Base-by-base conservation (phyloP, 306 rosid genomes). In the Crotalaria pallida region DNA sequence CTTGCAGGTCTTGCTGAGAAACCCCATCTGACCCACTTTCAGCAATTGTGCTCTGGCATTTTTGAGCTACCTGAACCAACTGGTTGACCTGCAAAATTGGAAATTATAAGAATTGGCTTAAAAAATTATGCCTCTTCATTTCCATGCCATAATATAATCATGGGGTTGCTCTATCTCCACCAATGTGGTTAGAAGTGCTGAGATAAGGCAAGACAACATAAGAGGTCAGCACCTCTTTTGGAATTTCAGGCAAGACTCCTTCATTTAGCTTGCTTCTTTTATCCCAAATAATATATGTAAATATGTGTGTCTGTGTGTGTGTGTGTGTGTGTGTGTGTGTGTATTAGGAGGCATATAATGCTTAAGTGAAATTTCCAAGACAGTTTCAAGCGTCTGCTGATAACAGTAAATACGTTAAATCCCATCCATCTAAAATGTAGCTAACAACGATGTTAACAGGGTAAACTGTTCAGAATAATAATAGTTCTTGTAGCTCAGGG, bases 11-110 rank as follows among this genome's bases (percentile, higher is more conserved):
- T 81, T 86, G 92, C 85, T 84, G 96, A 79, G 99, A 91, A 76
- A 89, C 77, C 66, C 97, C 95, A 40, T 91, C 97, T 17, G 91
- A 67, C 59, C 99, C 99, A 80, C 96, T 83, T 83, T 95, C 97
- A 73, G 96, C 78, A 57, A 95, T 82, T 45, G 88, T 84, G 71
- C 81, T 89, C 74, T 91, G 99, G 78, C 97, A 91, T 73, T 88
- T 95, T 81, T 89, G 92, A 44, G 97, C 96, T 55, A 91, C 96
- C 77, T 89, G 97, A 75, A 91, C 86, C 81, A 95, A 74, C 60
- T 95, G 99, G 77, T 82, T 83, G 44, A 95, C 99, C 99, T 95
- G 88, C 45, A 83, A 64, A 51, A 76, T 18, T 50, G 13, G 23
- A 71, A 73, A 67, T 33, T 1, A 18, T 82, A 50, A 50, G 59